A percentile compares a stretch with the other conserved stretches of the same genome.
Evolutionary conservation across 2,329 filamentous ascomycete species (phyloP).

Genomic region (Arachnopeziza araneosa): DNA sequence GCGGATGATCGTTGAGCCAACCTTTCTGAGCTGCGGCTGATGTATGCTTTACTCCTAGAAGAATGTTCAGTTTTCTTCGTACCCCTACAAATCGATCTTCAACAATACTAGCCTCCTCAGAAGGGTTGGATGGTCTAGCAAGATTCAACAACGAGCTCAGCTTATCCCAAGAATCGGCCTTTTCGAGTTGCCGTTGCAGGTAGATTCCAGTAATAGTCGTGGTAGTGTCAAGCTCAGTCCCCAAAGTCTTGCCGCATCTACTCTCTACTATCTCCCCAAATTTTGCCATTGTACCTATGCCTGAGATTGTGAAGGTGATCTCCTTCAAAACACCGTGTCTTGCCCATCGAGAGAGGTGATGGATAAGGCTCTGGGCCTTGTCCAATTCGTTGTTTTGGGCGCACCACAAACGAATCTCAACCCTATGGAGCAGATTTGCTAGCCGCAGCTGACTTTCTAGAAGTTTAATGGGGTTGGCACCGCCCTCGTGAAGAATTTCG

Average conservation of each 20-base stretch:
- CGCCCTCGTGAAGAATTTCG: not conserved
- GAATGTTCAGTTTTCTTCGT: not conserved
- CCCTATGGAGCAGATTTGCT: not conserved
- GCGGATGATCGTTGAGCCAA: not conserved
- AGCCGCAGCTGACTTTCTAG: not conserved
- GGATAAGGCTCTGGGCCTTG: not conserved
- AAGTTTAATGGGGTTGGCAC: not conserved
- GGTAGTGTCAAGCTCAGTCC: not conserved
- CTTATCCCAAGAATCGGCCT: not conserved
- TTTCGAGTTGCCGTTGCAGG: not conserved
- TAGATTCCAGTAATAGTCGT: not conserved
- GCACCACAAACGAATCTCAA: not conserved
- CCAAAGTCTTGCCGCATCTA: not conserved
- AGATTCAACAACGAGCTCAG: not conserved
- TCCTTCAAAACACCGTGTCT: not conserved
- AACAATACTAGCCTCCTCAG: not conserved
- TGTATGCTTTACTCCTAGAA: not conserved
- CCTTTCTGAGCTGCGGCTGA: not conserved
- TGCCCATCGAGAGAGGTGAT: not conserved
- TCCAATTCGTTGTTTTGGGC: not conserved
- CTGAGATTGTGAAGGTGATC: not conserved
- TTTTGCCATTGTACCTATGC: conserved; percentile 1
- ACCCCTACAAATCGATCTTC: not conserved
- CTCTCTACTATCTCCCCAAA: not conserved
- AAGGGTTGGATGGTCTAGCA: not conserved